Conservation (phyloP, 23 red algal genomes). For the Gracilariopsis chorda region DNA sequence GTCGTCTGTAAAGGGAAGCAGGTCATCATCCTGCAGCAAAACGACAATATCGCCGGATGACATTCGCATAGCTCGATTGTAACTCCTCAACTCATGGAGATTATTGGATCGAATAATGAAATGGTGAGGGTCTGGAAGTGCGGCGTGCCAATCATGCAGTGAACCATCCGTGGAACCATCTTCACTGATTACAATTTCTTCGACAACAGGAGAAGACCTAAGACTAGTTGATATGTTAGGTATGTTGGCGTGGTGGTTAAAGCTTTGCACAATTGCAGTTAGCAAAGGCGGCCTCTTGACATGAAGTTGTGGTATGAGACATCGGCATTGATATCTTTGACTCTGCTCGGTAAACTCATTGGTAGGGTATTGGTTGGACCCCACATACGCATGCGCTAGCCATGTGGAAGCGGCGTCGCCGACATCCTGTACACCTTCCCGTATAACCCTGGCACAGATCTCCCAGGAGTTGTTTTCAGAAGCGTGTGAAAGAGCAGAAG, state of each 20-base stretch:
- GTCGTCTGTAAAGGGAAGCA: constrained; percentile 45
- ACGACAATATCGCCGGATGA: constrained; percentile 64
- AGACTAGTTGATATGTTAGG: constrained; percentile 50
- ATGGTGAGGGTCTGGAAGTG: constrained; percentile 28
- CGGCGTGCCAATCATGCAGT: constrained; percentile 58
- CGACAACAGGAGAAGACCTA: neutral
- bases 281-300: constrained; percentile 17
- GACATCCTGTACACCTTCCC: neutral
- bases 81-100: constrained; percentile 72
- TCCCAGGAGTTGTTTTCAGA: constrained; percentile 3
- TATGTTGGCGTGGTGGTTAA: constrained; percentile 70
- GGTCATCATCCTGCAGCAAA: constrained; percentile 70
- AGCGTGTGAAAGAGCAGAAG: neutral
- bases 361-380: constrained; percentile 9
- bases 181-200: constrained; percentile 68
- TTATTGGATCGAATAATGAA: constrained; percentile 74
- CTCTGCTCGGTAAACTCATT: neutral
- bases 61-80: constrained; percentile 81
- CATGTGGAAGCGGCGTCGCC: constrained; percentile 32
- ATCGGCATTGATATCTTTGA: constrained; percentile 37
- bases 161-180: constrained; percentile 76
- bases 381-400: constrained; percentile 46
- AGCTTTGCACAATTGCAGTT: constrained; percentile 71
- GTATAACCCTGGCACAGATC: constrained; percentile 23
- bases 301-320: constrained; percentile 40